A percentile compares a stretch with the other conserved stretches of the same genome.
Conservation (phyloP, 441 rosid species). For the Euphorbia schlechtendalii region DNA sequence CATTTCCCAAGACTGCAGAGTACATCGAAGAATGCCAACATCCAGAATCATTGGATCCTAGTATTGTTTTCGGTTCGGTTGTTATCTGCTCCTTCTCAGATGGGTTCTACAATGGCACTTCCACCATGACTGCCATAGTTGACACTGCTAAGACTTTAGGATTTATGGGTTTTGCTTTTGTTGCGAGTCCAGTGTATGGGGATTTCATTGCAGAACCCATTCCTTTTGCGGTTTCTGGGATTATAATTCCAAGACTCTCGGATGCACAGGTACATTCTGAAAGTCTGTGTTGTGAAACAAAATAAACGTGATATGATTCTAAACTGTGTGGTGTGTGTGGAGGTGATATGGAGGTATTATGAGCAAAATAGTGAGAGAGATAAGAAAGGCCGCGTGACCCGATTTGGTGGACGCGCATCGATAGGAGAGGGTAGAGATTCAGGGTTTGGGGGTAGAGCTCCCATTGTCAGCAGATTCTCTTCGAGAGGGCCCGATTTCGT, state of each 20-base stretch:
- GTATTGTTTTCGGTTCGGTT: slow-evolving; percentile 52
- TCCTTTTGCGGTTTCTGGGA: slow-evolving; percentile 66
- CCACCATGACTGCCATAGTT: slow-evolving; percentile 51
- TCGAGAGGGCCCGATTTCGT: slow-evolving; percentile 89
- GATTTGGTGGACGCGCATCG: slow-evolving; percentile 45
- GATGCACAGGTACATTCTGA: slow-evolving; percentile 48
- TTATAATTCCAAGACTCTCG: slow-evolving; percentile 59
- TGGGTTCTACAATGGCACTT: slow-evolving; percentile 67
- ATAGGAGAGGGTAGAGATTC: slow-evolving; percentile 66
- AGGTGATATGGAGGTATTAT: slow-evolving; percentile 57
- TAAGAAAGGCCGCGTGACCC: slow-evolving; percentile 29
- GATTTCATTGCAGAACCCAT: slow-evolving; percentile 72
- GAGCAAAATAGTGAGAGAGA: slow-evolving; percentile 48
- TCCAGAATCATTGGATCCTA: slow-evolving; percentile 42
- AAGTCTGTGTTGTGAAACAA: not conserved
- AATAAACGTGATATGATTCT: not conserved
- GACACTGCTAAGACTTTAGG: slow-evolving; percentile 53
- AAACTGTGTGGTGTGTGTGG: not conserved
- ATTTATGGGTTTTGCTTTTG: slow-evolving; percentile 56
- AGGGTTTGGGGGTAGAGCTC: slow-evolving; percentile 43
- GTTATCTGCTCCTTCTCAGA: slow-evolving; percentile 87
- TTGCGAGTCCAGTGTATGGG: slow-evolving; percentile 60
- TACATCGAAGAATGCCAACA: slow-evolving; percentile 77
- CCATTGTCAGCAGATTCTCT: slow-evolving; percentile 66
- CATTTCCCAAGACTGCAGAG: slow-evolving; percentile 39